These are phyloP conservation scores for Exutisphaerella laricina DNA, from an alignment of 2,329 filamentous ascomycete species.

Conservation along the genomic window DNA sequence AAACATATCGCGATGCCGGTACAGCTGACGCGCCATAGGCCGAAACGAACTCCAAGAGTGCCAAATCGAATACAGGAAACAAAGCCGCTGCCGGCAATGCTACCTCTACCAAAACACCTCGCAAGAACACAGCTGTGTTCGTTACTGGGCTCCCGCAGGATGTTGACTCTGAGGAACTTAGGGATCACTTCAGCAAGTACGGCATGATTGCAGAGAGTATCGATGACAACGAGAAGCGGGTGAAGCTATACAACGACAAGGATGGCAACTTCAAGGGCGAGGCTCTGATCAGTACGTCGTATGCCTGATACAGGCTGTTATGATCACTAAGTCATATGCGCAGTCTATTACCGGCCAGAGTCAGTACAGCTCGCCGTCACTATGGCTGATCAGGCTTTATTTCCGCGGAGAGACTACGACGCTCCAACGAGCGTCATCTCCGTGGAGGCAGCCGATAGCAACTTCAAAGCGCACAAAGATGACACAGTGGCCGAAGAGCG, in stretches of 20 bases:
- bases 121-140: slow-evolving; percentile 84
- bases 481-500: slow-evolving; percentile 35
- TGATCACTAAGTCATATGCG: background rate
- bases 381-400: slow-evolving; percentile 75
- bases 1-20: background rate
- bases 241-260: slow-evolving; percentile 86
- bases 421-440: slow-evolving; percentile 34
- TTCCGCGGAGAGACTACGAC: slow-evolving; percentile 61
- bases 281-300: slow-evolving; percentile 60
- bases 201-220: slow-evolving; percentile 93
- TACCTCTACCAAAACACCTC: slow-evolving; percentile 22
- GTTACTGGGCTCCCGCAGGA: slow-evolving; percentile 82
- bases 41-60: slow-evolving; percentile 18
- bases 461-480: slow-evolving; percentile 84
- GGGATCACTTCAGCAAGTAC: slow-evolving; percentile 77
- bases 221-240: slow-evolving; percentile 76
- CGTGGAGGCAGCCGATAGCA: slow-evolving; percentile 79
- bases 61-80: slow-evolving; percentile 9
- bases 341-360: slow-evolving; percentile 87
- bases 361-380: slow-evolving; percentile 82
- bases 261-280: slow-evolving; percentile 87
- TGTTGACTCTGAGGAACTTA: slow-evolving; percentile 71
- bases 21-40: slow-evolving; percentile 6
- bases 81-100: slow-evolving; percentile 4
- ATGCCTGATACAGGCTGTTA: too few relatives aligned